These are phyloP conservation scores for Geotrichum fermentans DNA, from an alignment of 1,139 yeast genomes.

Conservation along the genomic window DNA sequence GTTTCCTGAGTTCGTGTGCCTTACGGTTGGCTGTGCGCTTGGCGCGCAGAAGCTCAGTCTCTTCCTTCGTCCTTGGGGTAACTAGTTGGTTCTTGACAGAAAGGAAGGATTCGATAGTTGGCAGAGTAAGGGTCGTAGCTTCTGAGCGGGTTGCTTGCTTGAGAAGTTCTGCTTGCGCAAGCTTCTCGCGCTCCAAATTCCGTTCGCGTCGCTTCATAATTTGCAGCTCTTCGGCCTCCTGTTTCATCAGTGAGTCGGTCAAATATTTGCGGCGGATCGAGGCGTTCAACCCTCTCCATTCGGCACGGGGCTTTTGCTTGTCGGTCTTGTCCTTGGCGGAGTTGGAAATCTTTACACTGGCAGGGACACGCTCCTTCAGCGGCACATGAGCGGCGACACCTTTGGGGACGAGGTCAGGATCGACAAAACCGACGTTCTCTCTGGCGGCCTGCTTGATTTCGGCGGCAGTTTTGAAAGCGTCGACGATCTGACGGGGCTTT, in stretches of 20 bases:
- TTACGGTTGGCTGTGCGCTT: conserved; percentile 53
- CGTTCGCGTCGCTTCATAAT: conserved; percentile 31
- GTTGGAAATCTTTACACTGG: conserved; percentile 51
- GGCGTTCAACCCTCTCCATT: conserved; percentile 54
- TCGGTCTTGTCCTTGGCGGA: conserved; percentile 45
- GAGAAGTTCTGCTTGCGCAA: conserved; percentile 34
- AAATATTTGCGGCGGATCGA: conserved; percentile 70
- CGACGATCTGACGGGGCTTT: conserved; percentile 61
- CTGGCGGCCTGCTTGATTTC: conserved; percentile 42
- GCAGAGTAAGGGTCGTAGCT: conserved; percentile 65
- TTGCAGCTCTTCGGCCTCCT: conserved; percentile 49
- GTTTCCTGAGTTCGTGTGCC: conserved; percentile 42
- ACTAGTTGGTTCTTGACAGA: conserved; percentile 44
- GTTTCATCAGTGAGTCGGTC: conserved; percentile 59
- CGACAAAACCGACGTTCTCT: conserved; percentile 64
- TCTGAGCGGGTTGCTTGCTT: conserved; percentile 34
- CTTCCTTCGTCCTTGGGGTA: conserved; percentile 66
- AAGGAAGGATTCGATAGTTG: conserved; percentile 64
- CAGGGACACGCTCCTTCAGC: conserved; percentile 50
- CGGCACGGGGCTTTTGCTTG: conserved; percentile 39
- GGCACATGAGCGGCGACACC: conserved; percentile 56
- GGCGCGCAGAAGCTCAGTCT: conserved; percentile 46
- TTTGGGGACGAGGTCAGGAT: conserved; percentile 66
- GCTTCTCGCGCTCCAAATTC: conserved; percentile 32
- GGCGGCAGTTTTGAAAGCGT: conserved; percentile 42